phyloP scores from a whole-genome alignment of 208 protist genomes.

The Trypanosoma caninum region DNA sequence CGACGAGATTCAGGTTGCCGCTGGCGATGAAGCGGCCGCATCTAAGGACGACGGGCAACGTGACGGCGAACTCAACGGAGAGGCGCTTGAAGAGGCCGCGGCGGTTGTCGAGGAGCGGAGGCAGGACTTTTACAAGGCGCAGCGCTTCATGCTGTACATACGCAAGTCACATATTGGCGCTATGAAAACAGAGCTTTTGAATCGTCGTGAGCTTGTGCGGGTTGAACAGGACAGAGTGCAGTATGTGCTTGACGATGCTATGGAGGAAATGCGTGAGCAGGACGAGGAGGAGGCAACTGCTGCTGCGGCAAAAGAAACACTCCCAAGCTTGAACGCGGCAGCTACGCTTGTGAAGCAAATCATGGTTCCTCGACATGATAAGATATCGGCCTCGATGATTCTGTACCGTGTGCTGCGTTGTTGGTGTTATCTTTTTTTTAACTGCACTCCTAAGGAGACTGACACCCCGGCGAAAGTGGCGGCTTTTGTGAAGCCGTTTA shows the following conservation, averaged over 20 bases:
- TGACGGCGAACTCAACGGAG: conserved; percentile 17
- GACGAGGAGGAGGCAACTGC: conserved; percentile 27
- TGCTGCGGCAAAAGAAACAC: conserved; percentile 8
- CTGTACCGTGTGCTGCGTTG: conserved; percentile 65
- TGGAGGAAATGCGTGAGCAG: conserved; percentile 22
- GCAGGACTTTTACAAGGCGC: conserved; percentile 54
- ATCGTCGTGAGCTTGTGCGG: conserved; percentile 48
- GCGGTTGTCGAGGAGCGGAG: conserved; percentile 42
- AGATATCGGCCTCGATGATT: conserved; percentile 47
- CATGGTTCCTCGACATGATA: conserved; percentile 41
- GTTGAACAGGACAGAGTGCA: conserved; percentile 41
- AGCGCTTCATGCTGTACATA: conserved; percentile 70
- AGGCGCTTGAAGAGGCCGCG: conserved; percentile 35
- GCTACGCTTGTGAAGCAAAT: conserved; percentile 23
- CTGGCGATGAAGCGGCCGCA: conserved; percentile 2
- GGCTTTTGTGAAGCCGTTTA: conserved; percentile 77
- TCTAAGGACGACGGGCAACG: neutral
- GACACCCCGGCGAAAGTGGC: conserved; percentile 69
- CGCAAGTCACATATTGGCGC: conserved; percentile 55
- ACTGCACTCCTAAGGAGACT: conserved; percentile 62
- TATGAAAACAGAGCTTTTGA: conserved; percentile 51
- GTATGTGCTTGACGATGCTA: conserved; percentile 26
- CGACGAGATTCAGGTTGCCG: conserved; percentile 20
- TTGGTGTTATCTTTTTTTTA: conserved; percentile 73
- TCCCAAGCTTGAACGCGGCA: conserved; percentile 32